phyloP scores from a whole-genome alignment of 2,329 filamentous ascomycete genomes.

The Xylaria sp. region DNA sequence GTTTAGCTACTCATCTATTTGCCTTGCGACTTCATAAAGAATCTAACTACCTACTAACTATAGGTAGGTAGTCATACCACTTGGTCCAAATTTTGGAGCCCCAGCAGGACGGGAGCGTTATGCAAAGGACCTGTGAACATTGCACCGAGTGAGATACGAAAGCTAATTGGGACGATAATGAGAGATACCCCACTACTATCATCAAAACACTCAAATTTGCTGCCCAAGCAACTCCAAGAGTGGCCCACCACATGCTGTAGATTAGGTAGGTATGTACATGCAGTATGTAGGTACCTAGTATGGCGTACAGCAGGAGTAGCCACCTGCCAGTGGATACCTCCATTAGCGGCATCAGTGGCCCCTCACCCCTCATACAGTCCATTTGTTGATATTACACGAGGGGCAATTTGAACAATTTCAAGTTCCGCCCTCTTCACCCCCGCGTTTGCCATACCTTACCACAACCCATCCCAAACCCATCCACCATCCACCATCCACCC shows the following conservation, averaged over 20 bases:
- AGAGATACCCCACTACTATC: background rate
- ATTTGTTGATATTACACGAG: conserved; percentile 24
- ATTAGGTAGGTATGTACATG: background rate
- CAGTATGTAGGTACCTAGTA: background rate
- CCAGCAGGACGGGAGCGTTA: background rate
- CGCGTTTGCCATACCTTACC: conserved; percentile 34
- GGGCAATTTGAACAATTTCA: conserved; percentile 34
- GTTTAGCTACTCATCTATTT: too few relatives aligned
- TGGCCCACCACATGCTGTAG: background rate
- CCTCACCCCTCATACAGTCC: conserved; percentile 15
- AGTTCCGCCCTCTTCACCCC: conserved; percentile 32
- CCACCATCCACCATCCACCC: conserved; percentile 13
- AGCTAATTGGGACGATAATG: conserved; percentile 1
- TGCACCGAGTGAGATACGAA: background rate
- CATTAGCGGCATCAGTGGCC: conserved; percentile 10
- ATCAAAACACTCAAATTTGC: conserved; percentile 17
- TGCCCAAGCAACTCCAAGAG: conserved; percentile 25
- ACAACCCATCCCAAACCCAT: conserved; percentile 18
- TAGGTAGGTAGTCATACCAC: background rate
- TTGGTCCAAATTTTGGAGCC: background rate
- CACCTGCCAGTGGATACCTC: background rate
- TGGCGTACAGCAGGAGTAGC: conserved; percentile 5
- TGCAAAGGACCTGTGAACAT: background rate
- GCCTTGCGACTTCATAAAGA: background rate
- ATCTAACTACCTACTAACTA: background rate